phyloP scores from a whole-genome alignment of 345 rosid species.

The Hibiscus trionum region DNA sequence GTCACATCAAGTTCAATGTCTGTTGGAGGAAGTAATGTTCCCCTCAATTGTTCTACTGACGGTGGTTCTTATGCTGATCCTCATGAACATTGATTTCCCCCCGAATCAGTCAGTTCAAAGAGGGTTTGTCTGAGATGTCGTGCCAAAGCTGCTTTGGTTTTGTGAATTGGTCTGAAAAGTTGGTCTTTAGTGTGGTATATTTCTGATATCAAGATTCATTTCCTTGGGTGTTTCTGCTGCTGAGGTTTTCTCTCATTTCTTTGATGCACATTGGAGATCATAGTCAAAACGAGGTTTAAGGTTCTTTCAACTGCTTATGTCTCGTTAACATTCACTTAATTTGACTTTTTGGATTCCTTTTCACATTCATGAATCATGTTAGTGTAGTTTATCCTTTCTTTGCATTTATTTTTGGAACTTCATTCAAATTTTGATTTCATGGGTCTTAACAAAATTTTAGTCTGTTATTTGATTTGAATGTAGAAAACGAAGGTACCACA shows the following conservation, averaged over 20 bases:
- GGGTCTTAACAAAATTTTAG: neutral
- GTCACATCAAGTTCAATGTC: neutral
- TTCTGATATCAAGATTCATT: neutral
- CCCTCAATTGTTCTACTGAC: no score
- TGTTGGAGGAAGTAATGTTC: no score
- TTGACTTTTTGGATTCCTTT: neutral
- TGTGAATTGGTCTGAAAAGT: neutral
- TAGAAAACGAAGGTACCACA: neutral
- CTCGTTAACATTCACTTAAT: neutral
- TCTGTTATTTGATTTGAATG: neutral
- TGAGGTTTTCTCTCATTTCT: neutral
- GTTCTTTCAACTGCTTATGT: neutral
- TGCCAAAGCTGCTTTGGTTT: neutral
- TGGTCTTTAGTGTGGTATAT: neutral
- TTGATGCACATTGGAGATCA: neutral
- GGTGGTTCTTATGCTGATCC: neutral
- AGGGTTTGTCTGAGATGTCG: conserved; percentile 1
- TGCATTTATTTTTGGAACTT: neutral
- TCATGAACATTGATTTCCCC: neutral
- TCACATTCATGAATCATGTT: neutral
- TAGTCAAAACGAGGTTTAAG: neutral
- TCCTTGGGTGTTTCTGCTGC: neutral
- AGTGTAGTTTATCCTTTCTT: neutral
- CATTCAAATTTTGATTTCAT: neutral
- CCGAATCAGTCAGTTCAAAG: neutral